Percentiles rank a stretch among this genome's conserved stretches.
Conservation (phyloP, 257 asterid species). For the Fraxinus excelsior region DNA sequence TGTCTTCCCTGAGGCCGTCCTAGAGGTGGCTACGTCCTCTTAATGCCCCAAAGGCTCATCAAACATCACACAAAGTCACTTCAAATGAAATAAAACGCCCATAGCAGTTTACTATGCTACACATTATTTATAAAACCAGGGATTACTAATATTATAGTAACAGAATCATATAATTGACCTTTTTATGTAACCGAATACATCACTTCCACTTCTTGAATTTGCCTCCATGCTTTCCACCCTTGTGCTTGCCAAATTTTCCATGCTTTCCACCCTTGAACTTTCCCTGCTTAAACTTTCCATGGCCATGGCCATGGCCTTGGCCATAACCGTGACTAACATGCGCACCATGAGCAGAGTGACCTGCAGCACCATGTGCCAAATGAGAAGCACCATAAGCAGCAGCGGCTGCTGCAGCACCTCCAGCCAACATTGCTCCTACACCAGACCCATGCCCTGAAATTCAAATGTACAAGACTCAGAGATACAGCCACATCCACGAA, state of each 20-base stretch:
- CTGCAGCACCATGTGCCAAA: conserved; percentile 40
- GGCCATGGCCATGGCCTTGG: conserved; percentile 26
- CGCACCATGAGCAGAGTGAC: conserved; percentile 28
- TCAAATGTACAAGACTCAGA: conserved; percentile 2
- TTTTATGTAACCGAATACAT: conserved; percentile 11
- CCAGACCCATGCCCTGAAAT: conserved; percentile 36
- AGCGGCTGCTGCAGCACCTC: conserved; percentile 68
- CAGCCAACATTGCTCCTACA: conserved; percentile 50
- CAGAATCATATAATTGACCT: neutral
- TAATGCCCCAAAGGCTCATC: conserved; percentile 6
- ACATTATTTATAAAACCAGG: conserved; percentile 21
- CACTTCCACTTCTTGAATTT: conserved; percentile 66
- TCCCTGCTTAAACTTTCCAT: conserved; percentile 34
- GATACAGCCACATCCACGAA: neutral
- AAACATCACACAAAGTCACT: conserved; percentile 23
- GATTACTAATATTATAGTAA: neutral
- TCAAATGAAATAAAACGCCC: neutral
- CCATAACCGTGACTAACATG: conserved; percentile 24
- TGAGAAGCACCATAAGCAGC: conserved; percentile 49
- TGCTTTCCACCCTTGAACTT: conserved; percentile 42
- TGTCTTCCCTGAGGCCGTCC: neutral
- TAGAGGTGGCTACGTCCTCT: neutral
- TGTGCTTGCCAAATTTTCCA: conserved; percentile 37
- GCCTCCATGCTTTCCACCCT: conserved; percentile 50
- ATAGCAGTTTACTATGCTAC: conserved; percentile 2